Evolutionary conservation across 306 rosid species (phyloP).

Genomic region (Dalbergia cultrata): DNA sequence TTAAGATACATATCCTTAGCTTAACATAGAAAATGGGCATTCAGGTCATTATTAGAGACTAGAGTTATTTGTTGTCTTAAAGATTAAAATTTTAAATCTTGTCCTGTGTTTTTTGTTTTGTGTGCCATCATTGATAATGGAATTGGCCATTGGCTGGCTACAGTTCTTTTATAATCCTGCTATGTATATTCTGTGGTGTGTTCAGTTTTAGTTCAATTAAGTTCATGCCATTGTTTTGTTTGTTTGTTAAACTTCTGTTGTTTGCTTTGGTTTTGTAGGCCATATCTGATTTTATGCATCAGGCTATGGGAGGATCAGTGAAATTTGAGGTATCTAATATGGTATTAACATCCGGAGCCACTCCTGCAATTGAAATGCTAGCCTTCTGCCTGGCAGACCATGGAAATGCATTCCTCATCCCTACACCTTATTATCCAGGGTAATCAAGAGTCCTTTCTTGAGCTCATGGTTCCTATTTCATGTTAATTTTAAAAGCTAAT

Average conservation of each 20-base stretch:
- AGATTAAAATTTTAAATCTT: neutral
- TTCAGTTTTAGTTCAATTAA: constrained; percentile 7
- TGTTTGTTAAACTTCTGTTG: constrained; percentile 27
- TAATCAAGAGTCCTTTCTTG: constrained; percentile 8
- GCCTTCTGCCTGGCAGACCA: constrained; percentile 95
- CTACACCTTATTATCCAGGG: constrained; percentile 98
- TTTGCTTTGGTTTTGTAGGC: constrained; percentile 62
- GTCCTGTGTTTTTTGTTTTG: constrained; percentile 26
- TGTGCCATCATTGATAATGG: constrained; percentile 8
- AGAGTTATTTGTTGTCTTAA: constrained; percentile 16
- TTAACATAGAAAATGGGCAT: neutral
- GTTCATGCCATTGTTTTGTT: constrained; percentile 16
- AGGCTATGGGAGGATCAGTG: constrained; percentile 70
- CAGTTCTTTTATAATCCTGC: neutral
- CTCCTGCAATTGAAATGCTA: constrained; percentile 86
- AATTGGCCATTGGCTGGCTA: constrained; percentile 1
- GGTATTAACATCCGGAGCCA: constrained; percentile 82
- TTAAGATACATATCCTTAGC: constrained; percentile 15
- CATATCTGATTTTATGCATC: constrained; percentile 79
- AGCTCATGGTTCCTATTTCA: neutral
- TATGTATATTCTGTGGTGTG: neutral
- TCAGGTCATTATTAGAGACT: neutral
- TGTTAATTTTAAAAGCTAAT: constrained; percentile 44
- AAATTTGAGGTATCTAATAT: constrained; percentile 74
- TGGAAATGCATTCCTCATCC: constrained; percentile 94